Base-by-base conservation (phyloP, 345 rosid genomes). In the Gossypium bickii region DNA sequence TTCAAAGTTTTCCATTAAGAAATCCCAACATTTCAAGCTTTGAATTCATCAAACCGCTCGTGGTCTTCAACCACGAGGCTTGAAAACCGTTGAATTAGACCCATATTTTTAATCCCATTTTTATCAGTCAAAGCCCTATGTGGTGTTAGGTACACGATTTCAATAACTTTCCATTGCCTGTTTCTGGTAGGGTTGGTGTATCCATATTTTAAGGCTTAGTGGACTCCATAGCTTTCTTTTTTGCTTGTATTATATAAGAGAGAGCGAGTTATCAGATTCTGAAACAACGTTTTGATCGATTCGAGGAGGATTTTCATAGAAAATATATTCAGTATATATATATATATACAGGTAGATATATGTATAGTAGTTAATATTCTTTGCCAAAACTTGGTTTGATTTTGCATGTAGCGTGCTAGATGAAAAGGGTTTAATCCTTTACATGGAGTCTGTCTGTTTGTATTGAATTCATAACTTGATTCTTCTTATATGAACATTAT, bases 81-180 rank as follows among this genome's bases (percentile, higher is more conserved):
- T 1, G 9, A 12, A 59, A 73, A 44, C 41, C 27, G 11, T 73
- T 59, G 76, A 73, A 60, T 73, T 60, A 44, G 76, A 73, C 76
- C 67, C 67, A 45, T 27, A 5, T 22, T 67, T 67, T 22, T 48
- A 67, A 8, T 16, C 56, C 56, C 55, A 22, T 53, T 24, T 56
- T 59, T 4, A 11, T 59, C 8, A 59, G 25, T 47, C 67, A 72
- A 71, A 71, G 44, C 29, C 20, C 3, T 13, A 9, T n/a, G 12
- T 9, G 4, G 13, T 41, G 25, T 41, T 18, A n/a, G 25, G 16
- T 66, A 66, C 52, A 17, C 44, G 58, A 68, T 9, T 56, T 56
- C 60, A 56, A 18, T 4, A 20, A 48, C 58, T 49, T 34, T 18
- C 27, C 34, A 4, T 51, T 8, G 27, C 24, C 69, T 20, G 34